These are phyloP conservation scores for Aegilops sharonensis DNA, from an alignment of 176 grass and related monocot genomes.

Conservation along the genomic window DNA sequence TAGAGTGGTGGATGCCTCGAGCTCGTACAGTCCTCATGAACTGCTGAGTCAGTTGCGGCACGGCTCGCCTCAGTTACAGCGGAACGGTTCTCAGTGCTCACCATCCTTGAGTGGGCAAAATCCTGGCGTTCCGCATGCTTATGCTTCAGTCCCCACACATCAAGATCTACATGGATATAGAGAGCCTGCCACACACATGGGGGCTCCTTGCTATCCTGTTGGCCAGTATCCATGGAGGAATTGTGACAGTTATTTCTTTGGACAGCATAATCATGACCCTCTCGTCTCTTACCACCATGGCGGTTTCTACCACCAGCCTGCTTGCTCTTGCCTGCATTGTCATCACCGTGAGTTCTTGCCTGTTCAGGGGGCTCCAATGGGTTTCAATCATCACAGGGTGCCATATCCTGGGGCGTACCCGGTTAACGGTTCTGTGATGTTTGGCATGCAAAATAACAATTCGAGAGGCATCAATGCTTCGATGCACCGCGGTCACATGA, in stretches of 20 bases:
- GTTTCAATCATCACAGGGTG: constrained; percentile 49
- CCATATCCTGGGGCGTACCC: constrained; percentile 46
- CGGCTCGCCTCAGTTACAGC: constrained; percentile 52
- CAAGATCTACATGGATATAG: constrained; percentile 45
- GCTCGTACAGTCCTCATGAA: constrained; percentile 45
- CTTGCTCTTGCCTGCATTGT: constrained; percentile 84
- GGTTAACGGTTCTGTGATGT: constrained; percentile 27
- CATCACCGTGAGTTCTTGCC: constrained; percentile 34
- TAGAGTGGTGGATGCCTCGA: constrained; percentile 20
- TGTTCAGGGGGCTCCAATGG: constrained; percentile 48
- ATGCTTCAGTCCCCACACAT: constrained; percentile 43
- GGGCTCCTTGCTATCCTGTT: constrained; percentile 56
- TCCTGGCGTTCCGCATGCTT: constrained; percentile 35
- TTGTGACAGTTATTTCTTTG: constrained; percentile 59
- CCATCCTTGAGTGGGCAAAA: constrained; percentile 45
- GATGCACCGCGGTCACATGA: constrained; percentile 42
- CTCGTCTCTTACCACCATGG: constrained; percentile 88
- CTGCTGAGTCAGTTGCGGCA: constrained; percentile 47
- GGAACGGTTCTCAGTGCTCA: constrained; percentile 38
- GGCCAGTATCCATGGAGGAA: constrained; percentile 53
- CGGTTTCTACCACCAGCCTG: constrained; percentile 88
- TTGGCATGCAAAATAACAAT: constrained; percentile 45
- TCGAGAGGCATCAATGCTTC: constrained; percentile 40
- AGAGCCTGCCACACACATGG: constrained; percentile 39
- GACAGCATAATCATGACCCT: constrained; percentile 69